Evolutionary conservation across 305 asterid genomes (phyloP).

Genomic region (Fraxinus albicans): DNA sequence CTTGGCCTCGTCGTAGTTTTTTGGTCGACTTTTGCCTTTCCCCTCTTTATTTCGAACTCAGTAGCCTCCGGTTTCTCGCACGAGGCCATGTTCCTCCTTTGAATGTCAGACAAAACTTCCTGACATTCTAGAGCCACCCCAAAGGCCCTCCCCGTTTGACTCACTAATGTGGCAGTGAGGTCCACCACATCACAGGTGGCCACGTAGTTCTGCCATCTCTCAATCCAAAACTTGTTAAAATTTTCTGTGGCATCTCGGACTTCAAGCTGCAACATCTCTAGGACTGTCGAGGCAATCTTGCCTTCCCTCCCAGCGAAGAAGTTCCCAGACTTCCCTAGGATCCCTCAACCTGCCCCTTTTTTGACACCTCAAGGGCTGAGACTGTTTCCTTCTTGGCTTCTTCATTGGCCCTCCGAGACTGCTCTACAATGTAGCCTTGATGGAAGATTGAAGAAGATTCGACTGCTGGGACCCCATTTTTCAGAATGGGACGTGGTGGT

Average conservation of each 20-base stretch:
- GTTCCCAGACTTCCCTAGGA: background rate
- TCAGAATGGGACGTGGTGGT: rapidly evolving
- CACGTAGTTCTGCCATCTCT: background rate
- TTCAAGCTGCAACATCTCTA: background rate
- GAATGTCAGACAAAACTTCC: background rate
- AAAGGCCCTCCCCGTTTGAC: background rate
- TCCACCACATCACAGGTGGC: background rate
- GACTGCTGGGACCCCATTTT: background rate
- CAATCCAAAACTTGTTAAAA: too few relatives aligned
- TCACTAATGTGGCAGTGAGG: background rate
- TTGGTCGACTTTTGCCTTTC: too few relatives aligned
- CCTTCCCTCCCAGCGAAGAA: background rate
- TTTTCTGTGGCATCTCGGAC: background rate
- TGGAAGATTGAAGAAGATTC: background rate
- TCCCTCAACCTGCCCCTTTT: background rate
- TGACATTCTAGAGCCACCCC: background rate
- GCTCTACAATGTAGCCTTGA: background rate
- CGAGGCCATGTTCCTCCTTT: too few relatives aligned
- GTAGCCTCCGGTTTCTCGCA: too few relatives aligned
- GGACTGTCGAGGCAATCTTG: background rate
- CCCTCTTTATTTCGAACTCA: too few relatives aligned
- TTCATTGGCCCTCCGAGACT: background rate
- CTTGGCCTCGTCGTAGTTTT: too few relatives aligned
- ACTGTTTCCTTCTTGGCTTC: background rate
- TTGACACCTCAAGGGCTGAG: background rate